These are phyloP conservation scores for Farysia itapuensis DNA, from an alignment of 1,284 basidiomycete genomes.

Conservation along the genomic window DNA sequence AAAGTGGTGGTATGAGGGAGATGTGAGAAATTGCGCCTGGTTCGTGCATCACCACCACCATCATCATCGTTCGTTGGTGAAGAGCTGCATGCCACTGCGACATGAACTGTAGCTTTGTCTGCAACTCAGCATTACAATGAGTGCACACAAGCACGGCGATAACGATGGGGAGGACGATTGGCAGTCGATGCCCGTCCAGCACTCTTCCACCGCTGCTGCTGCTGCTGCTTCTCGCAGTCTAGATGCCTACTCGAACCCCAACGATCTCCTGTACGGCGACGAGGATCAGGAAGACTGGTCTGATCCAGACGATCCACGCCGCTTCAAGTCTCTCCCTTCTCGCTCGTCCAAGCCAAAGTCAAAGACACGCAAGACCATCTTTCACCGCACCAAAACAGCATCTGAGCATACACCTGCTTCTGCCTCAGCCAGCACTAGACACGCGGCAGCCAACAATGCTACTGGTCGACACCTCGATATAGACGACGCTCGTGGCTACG, in stretches of 20 bases:
- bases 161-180: constrained; percentile 50
- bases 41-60: no score
- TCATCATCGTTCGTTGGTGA: no score
- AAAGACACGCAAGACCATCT: constrained; percentile 9
- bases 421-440: constrained; percentile 1
- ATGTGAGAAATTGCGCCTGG: no score
- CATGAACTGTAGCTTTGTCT: no score
- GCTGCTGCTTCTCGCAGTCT: constrained; percentile 5
- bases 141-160: neutral
- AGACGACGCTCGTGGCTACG: constrained; percentile 55
- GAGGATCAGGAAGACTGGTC: constrained; percentile 33
- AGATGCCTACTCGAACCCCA: constrained; percentile 16
- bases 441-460: constrained; percentile 36
- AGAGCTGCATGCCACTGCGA: no score
- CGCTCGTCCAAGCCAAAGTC: constrained; percentile 5
- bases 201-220: neutral
- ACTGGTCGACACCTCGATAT: constrained; percentile 54
- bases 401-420: neutral
- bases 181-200: constrained; percentile 46
- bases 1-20: no score
- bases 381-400: neutral
- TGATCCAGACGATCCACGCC: constrained; percentile 32
- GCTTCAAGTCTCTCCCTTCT: constrained; percentile 26
- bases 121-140: no score
- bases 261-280: constrained; percentile 29